Evolutionary conservation across 768 basidiomycete genomes (phyloP), one percentile per base, ranked within the genome.

Genomic region (Piloderma croceum): DNA sequence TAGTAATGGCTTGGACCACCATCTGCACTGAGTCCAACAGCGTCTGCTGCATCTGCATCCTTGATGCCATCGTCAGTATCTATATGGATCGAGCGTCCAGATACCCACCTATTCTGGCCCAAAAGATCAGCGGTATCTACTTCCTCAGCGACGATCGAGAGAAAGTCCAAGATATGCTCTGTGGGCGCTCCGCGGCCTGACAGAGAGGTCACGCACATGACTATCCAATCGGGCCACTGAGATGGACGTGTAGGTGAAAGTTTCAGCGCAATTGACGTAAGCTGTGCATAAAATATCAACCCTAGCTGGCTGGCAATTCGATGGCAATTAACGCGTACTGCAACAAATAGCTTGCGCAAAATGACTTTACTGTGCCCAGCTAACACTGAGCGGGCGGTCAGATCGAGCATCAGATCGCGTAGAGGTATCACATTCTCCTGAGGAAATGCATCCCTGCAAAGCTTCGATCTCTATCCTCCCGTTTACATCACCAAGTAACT

Each of bases 131-230:
- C 85, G 19, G 74, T 71, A 17, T 71, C 70, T 6, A 89, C 70
- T 54, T 96, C 91, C 52, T 93, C 89, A 3, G 88, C 87, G 0
- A 79, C 85, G 31, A 93, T 91, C 12, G 80, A 73, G 27, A 92
- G 67, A 57, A 88, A 87, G 46, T 89, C 84, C 31, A 87, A 74
- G 11, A 85, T 60, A 37, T 72, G 58, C 45, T 83, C 81, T 1
- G 73, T 63, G 1, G 77, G 59, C 1, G 78, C 76, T 10, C 83
- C 80, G 5, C 70, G 67, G 10, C 58, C 64, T 1, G 81, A 82
- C 45, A 93, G 74, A 2, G 70, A 65, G 2, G 76, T 70, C 4
- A 88, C 69, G 24, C 78, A 79, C 1, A 71, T 69, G 24, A 81
- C 54, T 9, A 94, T 76, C 77, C 92, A 94, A 38, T 81, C 73